Evolutionary conservation across 2,329 filamentous ascomycete species (phyloP).

Genomic region (Phyllosticta citriasiana): DNA sequence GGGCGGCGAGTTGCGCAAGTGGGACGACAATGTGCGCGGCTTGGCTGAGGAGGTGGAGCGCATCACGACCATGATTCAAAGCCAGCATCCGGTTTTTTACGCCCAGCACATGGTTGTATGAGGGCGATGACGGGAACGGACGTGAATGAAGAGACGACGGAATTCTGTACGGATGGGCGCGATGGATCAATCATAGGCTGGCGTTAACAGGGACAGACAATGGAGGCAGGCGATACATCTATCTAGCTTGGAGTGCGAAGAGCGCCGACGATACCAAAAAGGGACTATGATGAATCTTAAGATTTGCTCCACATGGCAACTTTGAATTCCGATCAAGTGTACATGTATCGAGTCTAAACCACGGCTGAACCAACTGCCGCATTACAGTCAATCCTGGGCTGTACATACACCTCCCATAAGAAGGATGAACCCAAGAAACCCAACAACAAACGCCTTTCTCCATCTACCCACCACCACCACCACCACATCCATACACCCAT

Average conservation of each 20-base stretch:
- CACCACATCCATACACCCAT: background rate
- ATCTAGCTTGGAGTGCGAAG: too few relatives aligned
- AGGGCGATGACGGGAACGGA: background rate
- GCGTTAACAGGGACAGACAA: background rate
- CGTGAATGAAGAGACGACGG: background rate
- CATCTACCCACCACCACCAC: too few relatives aligned
- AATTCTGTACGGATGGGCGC: background rate
- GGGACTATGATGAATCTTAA: background rate
- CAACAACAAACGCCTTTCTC: too few relatives aligned
- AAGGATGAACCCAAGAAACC: too few relatives aligned
- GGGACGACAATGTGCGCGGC: slow-evolving; percentile 82
- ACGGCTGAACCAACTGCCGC: too few relatives aligned
- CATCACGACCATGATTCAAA: slow-evolving; percentile 70
- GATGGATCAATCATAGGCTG: background rate
- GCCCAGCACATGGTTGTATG: slow-evolving; percentile 16
- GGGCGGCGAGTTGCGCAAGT: slow-evolving; percentile 65
- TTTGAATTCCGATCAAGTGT: too few relatives aligned
- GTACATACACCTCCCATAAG: too few relatives aligned
- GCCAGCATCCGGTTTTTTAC: slow-evolving; percentile 58
- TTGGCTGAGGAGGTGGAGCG: slow-evolving; percentile 84
- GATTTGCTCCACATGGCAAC: too few relatives aligned
- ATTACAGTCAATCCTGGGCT: too few relatives aligned
- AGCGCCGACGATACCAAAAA: too few relatives aligned
- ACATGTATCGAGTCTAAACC: too few relatives aligned
- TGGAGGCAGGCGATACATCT: background rate